phyloP scores from a whole-genome alignment of 352 stramenopile species.

The Globisporangium cylindrosporum region DNA sequence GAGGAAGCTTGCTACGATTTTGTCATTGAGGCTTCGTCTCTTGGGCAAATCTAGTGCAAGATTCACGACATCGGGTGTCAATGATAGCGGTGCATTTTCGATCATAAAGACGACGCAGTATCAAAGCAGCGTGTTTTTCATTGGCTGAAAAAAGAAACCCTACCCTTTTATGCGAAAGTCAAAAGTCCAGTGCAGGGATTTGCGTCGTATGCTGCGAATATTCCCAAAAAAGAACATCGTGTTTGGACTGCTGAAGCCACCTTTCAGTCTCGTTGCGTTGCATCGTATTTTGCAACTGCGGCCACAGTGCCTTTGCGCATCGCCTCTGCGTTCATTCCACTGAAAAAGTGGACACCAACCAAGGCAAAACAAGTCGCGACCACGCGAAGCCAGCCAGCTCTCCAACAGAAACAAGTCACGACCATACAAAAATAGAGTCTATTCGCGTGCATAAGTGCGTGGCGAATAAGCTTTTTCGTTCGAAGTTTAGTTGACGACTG shows the following conservation, averaged over 20 bases:
- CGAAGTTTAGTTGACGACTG: background rate
- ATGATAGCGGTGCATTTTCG: background rate
- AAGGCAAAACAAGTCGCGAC: background rate
- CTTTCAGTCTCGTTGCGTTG: background rate
- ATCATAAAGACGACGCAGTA: background rate
- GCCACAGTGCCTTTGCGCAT: background rate
- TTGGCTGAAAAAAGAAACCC: background rate
- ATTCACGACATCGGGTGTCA: background rate
- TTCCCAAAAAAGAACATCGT: background rate
- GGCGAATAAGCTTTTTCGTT: slow-evolving; percentile 1
- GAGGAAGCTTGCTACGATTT: too few species aligned
- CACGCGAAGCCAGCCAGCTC: background rate
- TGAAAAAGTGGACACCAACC: background rate
- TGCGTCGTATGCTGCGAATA: background rate
- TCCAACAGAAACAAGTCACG: too few species aligned
- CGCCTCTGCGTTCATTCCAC: background rate
- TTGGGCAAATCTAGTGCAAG: too few species aligned
- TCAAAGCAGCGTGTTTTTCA: background rate
- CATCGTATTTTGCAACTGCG: background rate
- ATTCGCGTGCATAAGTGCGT: background rate
- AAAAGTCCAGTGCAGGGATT: background rate
- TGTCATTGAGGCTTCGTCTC: too few species aligned
- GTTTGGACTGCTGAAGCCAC: background rate
- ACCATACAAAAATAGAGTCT: slow-evolving; percentile 1
- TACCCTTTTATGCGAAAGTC: background rate